These are phyloP conservation scores for Fagopyrum esculentum DNA, from an alignment of 148 eudicot species.

Conservation along the genomic window DNA sequence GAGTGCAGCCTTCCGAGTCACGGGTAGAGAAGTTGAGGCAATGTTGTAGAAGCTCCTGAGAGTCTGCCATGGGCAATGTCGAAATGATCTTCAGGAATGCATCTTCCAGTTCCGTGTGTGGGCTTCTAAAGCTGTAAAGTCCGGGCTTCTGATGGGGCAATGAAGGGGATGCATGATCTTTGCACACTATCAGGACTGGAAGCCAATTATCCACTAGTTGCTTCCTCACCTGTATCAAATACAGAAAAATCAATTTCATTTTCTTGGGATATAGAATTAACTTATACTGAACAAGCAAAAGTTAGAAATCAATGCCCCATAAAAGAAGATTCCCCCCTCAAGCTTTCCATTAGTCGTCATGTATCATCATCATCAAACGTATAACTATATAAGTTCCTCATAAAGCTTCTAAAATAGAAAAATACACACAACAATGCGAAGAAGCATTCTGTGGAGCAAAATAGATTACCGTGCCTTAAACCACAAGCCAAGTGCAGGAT, in stretches of 20 bases:
- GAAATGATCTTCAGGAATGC: slow-evolving; percentile 69
- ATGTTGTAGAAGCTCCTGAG: slow-evolving; percentile 70
- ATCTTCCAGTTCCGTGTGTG: slow-evolving; percentile 64
- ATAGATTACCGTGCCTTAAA: neutral
- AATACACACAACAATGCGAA: neutral
- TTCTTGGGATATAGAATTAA: neutral
- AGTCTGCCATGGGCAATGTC: slow-evolving; percentile 64
- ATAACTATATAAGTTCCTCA: neutral
- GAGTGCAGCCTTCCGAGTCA: slow-evolving; percentile 71
- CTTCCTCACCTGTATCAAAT: slow-evolving; percentile 62
- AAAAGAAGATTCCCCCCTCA: neutral
- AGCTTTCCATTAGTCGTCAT: neutral
- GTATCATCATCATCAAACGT: neutral
- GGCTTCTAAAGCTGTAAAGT: slow-evolving; percentile 42
- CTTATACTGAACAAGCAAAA: neutral
- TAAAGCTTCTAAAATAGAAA: neutral
- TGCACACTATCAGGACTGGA: slow-evolving; percentile 76
- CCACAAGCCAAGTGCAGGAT: neutral
- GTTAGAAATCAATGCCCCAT: neutral
- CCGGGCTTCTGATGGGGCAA: slow-evolving; percentile 36
- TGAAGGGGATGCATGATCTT: slow-evolving; percentile 48
- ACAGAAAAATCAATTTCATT: neutral
- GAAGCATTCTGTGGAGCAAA: neutral
- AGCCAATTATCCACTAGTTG: slow-evolving; percentile 85
- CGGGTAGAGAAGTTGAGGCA: slow-evolving; percentile 88